Evolutionary conservation across 352 stramenopile species (phyloP).

Genomic region (Globisporangium nunn): DNA sequence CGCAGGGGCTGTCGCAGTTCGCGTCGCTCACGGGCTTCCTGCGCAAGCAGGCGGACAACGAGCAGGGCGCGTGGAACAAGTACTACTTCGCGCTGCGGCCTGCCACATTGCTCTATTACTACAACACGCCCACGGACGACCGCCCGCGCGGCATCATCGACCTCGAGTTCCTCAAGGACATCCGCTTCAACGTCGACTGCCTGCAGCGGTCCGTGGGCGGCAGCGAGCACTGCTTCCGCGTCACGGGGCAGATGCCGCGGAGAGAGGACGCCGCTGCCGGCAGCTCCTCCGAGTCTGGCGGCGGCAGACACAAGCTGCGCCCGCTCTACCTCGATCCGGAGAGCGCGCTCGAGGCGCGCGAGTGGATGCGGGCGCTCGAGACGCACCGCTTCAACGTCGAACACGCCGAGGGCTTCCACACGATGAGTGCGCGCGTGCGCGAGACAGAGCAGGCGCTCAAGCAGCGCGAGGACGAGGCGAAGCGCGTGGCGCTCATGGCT

Average conservation of each 20-base stretch:
- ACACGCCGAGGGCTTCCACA: conserved; percentile 31
- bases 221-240: conserved; percentile 58
- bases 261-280: conserved; percentile 13
- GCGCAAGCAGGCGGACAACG: conserved; percentile 74
- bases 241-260: conserved; percentile 55
- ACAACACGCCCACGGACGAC: conserved; percentile 55
- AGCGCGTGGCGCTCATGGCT: not conserved
- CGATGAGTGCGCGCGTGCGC: conserved; percentile 25
- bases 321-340: conserved; percentile 67
- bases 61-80: conserved; percentile 64
- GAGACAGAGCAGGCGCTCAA: conserved; percentile 27
- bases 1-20: conserved; percentile 30
- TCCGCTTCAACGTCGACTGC: conserved; percentile 71
- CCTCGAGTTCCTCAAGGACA: conserved; percentile 67
- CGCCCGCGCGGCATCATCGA: conserved; percentile 71
- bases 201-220: conserved; percentile 62
- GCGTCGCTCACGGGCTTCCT: conserved; percentile 56
- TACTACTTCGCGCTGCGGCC: conserved; percentile 81
- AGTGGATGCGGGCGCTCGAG: conserved; percentile 69
- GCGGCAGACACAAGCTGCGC: conserved; percentile 32
- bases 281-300: not conserved
- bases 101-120: conserved; percentile 80
- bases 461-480: conserved; percentile 10
- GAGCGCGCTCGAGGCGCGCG: conserved; percentile 29
- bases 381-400: conserved; percentile 59